Conservation (phyloP, 164 flowering plant species). For the Umbellularia californica region DNA sequence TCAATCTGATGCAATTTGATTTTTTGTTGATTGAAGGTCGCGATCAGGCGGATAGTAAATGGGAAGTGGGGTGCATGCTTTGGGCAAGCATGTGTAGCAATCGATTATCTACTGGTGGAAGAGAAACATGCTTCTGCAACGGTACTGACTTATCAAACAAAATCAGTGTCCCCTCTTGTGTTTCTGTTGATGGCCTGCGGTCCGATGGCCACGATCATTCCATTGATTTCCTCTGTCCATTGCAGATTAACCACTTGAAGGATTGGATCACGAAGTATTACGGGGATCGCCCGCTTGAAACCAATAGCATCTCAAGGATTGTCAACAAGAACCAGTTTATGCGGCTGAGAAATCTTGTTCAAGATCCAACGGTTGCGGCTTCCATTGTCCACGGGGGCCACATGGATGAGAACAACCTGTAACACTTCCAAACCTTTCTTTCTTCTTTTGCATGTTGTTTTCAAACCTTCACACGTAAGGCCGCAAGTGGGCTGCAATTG, state of each 20-base stretch:
- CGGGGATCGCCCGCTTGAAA: slow-evolving; percentile 44
- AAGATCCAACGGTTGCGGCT: slow-evolving; percentile 57
- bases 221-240: not conserved
- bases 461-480: not conserved
- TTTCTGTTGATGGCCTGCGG: not conserved
- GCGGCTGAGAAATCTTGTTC: slow-evolving; percentile 44
- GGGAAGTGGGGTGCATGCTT: slow-evolving; percentile 63
- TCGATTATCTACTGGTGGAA: slow-evolving; percentile 66
- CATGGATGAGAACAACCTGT: slow-evolving; percentile 58
- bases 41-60: slow-evolving; percentile 44
- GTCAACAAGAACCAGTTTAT: slow-evolving; percentile 52
- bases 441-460: not conserved
- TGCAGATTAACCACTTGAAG: slow-evolving; percentile 62
- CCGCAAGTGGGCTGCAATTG: not conserved
- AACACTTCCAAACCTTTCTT: slow-evolving; percentile 5
- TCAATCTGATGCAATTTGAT: not conserved
- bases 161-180: not conserved
- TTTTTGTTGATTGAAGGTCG: slow-evolving; percentile 32
- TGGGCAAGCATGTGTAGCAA: slow-evolving; percentile 70
- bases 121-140: slow-evolving; percentile 35
- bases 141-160: slow-evolving; percentile 30
- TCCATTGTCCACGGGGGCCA: slow-evolving; percentile 78
- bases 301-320: slow-evolving; percentile 44
- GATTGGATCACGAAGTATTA: slow-evolving; percentile 35
- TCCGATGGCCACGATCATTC: not conserved